These are phyloP conservation scores for Diaporthe australafricana DNA, from an alignment of 2,329 filamentous ascomycete species.

Conservation along the genomic window DNA sequence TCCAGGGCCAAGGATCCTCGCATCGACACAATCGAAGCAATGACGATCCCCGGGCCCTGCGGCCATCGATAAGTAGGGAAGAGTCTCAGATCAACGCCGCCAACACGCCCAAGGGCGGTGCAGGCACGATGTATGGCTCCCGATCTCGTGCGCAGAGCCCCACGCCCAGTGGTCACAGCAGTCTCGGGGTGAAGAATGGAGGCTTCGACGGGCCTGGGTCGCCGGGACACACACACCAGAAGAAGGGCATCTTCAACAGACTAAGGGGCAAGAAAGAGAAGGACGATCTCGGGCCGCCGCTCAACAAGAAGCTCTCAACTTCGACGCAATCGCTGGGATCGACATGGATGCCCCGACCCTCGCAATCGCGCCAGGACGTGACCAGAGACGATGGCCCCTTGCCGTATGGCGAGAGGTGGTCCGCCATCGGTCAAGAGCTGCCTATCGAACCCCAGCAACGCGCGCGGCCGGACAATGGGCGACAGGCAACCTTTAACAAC, in stretches of 20 bases:
- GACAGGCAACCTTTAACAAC: constrained; percentile 70
- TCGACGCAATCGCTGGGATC: constrained; percentile 65
- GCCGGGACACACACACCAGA: constrained; percentile 62
- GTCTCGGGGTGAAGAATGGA: constrained; percentile 60
- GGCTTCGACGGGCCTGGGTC: constrained; percentile 68
- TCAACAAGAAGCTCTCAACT: constrained; percentile 60
- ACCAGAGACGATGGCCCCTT: constrained; percentile 48
- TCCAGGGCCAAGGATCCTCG: constrained; percentile 73
- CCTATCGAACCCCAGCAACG: constrained; percentile 26
- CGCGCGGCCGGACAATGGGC: constrained; percentile 43
- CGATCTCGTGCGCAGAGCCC: constrained; percentile 80
- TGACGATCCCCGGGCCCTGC: constrained; percentile 73
- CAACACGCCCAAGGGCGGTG: constrained; percentile 58
- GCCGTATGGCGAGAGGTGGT: constrained; percentile 41
- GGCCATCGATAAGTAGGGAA: constrained; percentile 81
- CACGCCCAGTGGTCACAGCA: constrained; percentile 75
- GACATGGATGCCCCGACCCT: constrained; percentile 51
- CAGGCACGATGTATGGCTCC: constrained; percentile 57
- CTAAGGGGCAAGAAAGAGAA: constrained; percentile 66
- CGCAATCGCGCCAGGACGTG: constrained; percentile 56
- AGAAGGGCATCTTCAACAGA: constrained; percentile 62
- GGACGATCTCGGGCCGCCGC: constrained; percentile 59
- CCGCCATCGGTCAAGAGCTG: constrained; percentile 32
- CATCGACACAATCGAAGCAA: constrained; percentile 78
- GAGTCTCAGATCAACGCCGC: constrained; percentile 69